These are phyloP conservation scores for Trifolium subterraneum DNA, from an alignment of 306 rosid genomes.

Conservation along the genomic window DNA sequence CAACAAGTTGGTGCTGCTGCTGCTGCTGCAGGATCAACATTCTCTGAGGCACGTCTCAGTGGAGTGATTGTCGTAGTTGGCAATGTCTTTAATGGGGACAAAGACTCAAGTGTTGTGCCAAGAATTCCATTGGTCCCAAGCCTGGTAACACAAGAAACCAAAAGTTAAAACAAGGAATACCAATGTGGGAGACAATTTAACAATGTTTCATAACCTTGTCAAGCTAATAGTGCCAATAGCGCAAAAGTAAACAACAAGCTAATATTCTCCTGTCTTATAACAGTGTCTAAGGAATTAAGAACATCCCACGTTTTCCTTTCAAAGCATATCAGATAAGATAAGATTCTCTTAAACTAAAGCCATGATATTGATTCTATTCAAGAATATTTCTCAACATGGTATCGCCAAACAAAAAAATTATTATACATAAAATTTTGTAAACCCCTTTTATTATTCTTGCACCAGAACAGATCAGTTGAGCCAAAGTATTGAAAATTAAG, in stretches of 20 bases:
- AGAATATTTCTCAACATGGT: constrained; percentile 25
- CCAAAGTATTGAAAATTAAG: neutral
- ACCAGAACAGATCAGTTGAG: constrained; percentile 19
- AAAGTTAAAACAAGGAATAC: constrained; percentile 27
- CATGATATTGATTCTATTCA: constrained; percentile 26
- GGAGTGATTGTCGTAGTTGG: constrained; percentile 53
- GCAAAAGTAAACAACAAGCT: constrained; percentile 28
- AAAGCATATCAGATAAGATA: constrained; percentile 44
- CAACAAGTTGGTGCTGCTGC: constrained; percentile 59
- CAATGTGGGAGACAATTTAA: constrained; percentile 40
- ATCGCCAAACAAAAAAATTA: neutral
- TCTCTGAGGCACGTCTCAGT: constrained; percentile 58
- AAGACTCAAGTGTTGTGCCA: constrained; percentile 73
- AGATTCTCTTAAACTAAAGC: constrained; percentile 34
- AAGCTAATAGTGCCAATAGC: constrained; percentile 33
- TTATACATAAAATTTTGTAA: neutral
- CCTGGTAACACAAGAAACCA: constrained; percentile 53
- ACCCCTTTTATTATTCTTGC: constrained; percentile 1
- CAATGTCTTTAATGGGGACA: constrained; percentile 74
- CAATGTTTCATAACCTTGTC: constrained; percentile 35
- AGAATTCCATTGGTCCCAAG: constrained; percentile 81
- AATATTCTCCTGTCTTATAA: constrained; percentile 32
- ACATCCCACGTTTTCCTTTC: constrained; percentile 38
- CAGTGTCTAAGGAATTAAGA: constrained; percentile 33
- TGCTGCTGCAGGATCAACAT: constrained; percentile 58